phyloP scores from a whole-genome alignment of 176 grass and related monocot genomes.

The Avena insularis region DNA sequence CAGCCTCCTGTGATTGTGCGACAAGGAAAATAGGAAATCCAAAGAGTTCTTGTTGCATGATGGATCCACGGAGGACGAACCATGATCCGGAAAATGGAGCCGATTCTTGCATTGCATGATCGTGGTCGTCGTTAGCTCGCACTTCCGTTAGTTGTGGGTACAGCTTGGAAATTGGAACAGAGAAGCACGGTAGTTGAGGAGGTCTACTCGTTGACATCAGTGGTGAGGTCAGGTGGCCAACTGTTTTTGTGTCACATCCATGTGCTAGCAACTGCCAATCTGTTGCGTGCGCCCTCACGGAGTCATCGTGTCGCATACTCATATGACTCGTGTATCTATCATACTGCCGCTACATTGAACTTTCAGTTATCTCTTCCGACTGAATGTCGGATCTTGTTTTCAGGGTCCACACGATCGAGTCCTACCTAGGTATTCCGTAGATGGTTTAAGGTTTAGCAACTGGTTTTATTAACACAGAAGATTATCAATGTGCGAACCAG shows the following conservation, averaged over 20 bases:
- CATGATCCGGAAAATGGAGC: neutral
- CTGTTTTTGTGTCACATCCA: neutral
- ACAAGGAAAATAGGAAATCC: too few relatives aligned
- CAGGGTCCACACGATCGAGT: too few relatives aligned
- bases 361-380: too few relatives aligned
- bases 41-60: too few relatives aligned
- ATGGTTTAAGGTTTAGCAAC: too few relatives aligned
- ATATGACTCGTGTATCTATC: too few relatives aligned
- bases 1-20: neutral
- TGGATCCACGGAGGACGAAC: neutral
- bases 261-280: neutral
- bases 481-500: too few relatives aligned
- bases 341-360: too few relatives aligned
- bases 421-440: too few relatives aligned
- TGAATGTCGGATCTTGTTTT: neutral
- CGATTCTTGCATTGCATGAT: neutral
- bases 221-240: slow-evolving; percentile 21
- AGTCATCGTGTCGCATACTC: too few relatives aligned
- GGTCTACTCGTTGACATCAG: slow-evolving; percentile 28
- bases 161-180: neutral
- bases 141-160: neutral
- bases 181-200: slow-evolving; percentile 4
- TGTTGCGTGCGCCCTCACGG: neutral
- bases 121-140: neutral
- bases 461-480: too few relatives aligned